Base-by-base conservation (phyloP, 2,329 filamentous ascomycete genomes). In the Fusarium veterinarium region DNA sequence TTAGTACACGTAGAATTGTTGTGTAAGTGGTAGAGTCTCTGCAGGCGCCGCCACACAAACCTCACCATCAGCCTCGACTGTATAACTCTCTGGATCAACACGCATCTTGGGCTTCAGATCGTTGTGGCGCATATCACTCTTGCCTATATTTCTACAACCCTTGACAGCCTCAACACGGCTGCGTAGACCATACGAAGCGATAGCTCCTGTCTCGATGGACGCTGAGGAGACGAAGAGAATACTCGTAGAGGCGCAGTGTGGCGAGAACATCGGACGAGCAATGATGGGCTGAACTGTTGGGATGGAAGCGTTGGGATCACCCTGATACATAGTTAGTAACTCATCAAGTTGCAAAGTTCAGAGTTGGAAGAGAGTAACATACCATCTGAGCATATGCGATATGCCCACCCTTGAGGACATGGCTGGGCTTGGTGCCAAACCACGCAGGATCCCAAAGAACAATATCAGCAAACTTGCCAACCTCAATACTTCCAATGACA, bases 61-160 rank as follows among this genome's bases (percentile, higher is more conserved):
- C 81, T 89, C 82, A 0, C 93, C 95, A 82, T 97, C 94, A 4
- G 95, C 95, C 84, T 95, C 91, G 31, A 98, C 95, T 20, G 86
- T 89, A 84, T 98, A 98, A 78, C 89, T 91, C 87, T 98, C 95
- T 9, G 95, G 93, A 81, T 98, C 95, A 67, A 98, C 95, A 77
- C 86, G 91, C 93, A 98, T 98, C 83, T 87, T 90, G 19, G 95
- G 95, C 89, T 90, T 94, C 60, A 83, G 83, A 78, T 94, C 91
- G 81, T 98, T 98, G 82, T 90, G 95, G 79, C 94, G 95, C 95
- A 98, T 97, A 82, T 98, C 93, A 76, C 83, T 86, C 87, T 98
- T 98, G 46, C 91, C 86, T 48, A 97, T 88, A 37, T 81, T 88
- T 66, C 95, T 87, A 81, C 95, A 97, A 62, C 89, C 89, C 79